Base-by-base conservation (phyloP, 441 rosid genomes). In the Viola pubescens region DNA sequence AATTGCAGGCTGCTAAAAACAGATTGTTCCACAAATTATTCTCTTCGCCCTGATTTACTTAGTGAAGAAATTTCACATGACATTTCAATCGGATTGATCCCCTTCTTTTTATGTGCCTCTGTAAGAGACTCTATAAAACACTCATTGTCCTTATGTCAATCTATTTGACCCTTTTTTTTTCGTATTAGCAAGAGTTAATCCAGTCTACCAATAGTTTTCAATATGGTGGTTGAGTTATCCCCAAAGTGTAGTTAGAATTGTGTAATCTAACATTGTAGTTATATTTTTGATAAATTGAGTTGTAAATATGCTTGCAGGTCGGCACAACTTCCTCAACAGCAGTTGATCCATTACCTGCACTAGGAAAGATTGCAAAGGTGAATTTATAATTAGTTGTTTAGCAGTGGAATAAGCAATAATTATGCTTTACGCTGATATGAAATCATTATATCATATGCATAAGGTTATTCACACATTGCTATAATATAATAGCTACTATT, bases 261-360 rank as follows among this genome's bases (percentile, higher is more conserved):
- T 37, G 10, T 16, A n/a, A 4, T 52, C 9, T 61, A 8, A 26
- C 34, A 26, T n/a, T 47, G 39, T 38, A 55, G 10, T 12, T 54
- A 37, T 40, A 19, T 14, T 14, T 14, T 3, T 26, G 34, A 26
- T 26, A 26, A 26, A 26, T 26, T 26, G 34, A 52, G 41, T 38
- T 57, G 66, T 38, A 4, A 40, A 56, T 62, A 5, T 50, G 46
- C 63, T 65, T 66, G 68, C 80, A 91, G 98, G 92, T 86, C 45
- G 98, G 98, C n/a, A 85, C 94, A 62, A 91, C 98, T 40, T 88
- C 98, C 8, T 86, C 98, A 43, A 76, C 98, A 5, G 84, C 98
- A 26, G 80, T 83, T 50, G 96, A 88, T 80, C 92, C 98, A 39
- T 73, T 91, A 73, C 74, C 54, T 66, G 68, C 77, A 5, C 59